Evolutionary conservation across 2,329 filamentous ascomycete species (phyloP), one percentile per base, ranked within the genome.

Genomic region (Neofusicoccum ribis): DNA sequence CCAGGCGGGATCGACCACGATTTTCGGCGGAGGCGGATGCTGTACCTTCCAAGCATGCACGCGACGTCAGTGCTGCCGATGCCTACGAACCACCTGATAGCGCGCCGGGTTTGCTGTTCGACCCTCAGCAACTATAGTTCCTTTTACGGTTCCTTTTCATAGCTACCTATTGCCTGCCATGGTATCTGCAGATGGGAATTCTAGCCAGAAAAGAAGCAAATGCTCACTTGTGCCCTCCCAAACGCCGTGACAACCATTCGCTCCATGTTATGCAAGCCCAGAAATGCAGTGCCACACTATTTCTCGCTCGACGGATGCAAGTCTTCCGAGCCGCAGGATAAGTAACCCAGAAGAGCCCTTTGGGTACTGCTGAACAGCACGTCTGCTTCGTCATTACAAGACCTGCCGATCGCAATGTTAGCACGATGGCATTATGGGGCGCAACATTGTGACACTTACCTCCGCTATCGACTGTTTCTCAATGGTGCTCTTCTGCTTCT

Each of bases 401-500:
- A 56, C 61, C 61, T 64, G 34, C 46, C 14, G 8, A 56, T 27
- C 39, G 17, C 20, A 2, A n/a, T 15, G 37, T 64, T 31, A 56
- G 50, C 14, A 6, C 15, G 5, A 51, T 9, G 2, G 20, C 12
- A 27, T 37, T 1, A 34, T 17, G 7, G 36, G n/a, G 12, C 4
- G 37, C 23, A 44, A 54, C 27, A 7, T 15, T 12, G 6, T 31
- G 27, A 2, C 23, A 49, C 59, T 67, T 64, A 80, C 78, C 69
- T 80, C 74, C 23, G 73, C 71, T 69, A 83, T 82, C 56, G 74
- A 78, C 72, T 82, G 80, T 76, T 87, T 85, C 76, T 90, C 87
- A 76, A 99, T 98, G 62, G 90, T 86, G 68, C 91, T 96, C 76
- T 96, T 94, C 80, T 97, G 93, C 71, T 86, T 87, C 71, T 90